Evolutionary conservation across 768 basidiomycete species (phyloP).

Genomic region (Piloderma croceum): DNA sequence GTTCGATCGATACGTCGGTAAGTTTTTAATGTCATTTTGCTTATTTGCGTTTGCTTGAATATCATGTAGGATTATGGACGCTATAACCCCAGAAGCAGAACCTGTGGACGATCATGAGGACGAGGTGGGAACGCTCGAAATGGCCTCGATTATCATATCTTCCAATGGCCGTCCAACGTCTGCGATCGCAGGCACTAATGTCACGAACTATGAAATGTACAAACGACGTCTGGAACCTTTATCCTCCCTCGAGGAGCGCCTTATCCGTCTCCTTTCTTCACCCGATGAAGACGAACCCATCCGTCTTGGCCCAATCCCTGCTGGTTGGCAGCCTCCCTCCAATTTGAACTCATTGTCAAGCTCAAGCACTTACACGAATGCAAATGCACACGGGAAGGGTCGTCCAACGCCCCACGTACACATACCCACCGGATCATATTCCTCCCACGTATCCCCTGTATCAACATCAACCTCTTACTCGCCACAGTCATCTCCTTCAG

Average conservation of each 20-base stretch:
- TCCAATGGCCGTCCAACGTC: slow-evolving; percentile 47
- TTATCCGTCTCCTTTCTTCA: slow-evolving; percentile 62
- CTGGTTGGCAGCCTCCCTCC: slow-evolving; percentile 29
- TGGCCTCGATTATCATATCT: slow-evolving; percentile 47
- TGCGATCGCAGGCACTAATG: slow-evolving; percentile 42
- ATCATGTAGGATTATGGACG: slow-evolving; percentile 63
- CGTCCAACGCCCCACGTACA: slow-evolving; percentile 39
- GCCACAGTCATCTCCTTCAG: slow-evolving; percentile 17
- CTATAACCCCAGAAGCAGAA: slow-evolving; percentile 62
- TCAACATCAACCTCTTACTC: slow-evolving; percentile 19
- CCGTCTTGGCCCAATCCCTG: slow-evolving; percentile 39
- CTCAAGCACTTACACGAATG: neutral
- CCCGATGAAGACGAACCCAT: slow-evolving; percentile 69
- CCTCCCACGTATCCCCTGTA: slow-evolving; percentile 22
- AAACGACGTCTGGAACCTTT: slow-evolving; percentile 61
- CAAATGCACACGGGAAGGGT: too few relatives aligned
- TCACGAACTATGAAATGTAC: slow-evolving; percentile 60
- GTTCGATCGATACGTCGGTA: slow-evolving; percentile 76
- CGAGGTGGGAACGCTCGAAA: slow-evolving; percentile 45
- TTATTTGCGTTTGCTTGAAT: too few relatives aligned
- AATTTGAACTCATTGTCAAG: neutral
- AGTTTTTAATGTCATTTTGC: neutral
- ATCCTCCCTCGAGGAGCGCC: slow-evolving; percentile 59
- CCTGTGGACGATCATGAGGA: slow-evolving; percentile 59
- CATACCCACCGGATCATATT: slow-evolving; percentile 21